Evolutionary conservation across 2,329 filamentous ascomycete genomes (phyloP).

Genomic region (Geoglossum cookeanum): DNA sequence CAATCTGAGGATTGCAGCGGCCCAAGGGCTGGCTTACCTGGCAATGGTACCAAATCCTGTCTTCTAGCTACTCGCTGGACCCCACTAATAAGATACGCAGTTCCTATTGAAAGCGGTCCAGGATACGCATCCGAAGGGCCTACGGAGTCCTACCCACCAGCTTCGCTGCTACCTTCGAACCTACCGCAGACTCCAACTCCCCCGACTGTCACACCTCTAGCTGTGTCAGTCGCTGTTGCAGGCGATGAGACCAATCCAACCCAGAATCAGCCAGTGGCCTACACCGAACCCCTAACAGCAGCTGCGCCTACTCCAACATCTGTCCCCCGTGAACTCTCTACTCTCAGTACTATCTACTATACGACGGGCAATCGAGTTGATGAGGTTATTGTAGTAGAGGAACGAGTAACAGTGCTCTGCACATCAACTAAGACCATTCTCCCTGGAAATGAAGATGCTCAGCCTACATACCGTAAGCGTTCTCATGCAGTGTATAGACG

Average conservation of each 20-base stretch:
- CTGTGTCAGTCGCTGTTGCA: background rate
- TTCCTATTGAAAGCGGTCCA: background rate
- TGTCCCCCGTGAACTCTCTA: conserved; percentile 9
- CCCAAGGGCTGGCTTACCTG: conserved; percentile 42
- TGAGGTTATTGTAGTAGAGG: conserved; percentile 38
- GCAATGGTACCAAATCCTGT: conserved; percentile 24
- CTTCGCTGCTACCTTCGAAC: background rate
- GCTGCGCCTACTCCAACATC: conserved; percentile 5
- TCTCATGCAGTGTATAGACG: background rate
- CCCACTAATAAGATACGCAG: background rate
- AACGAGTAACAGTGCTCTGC: conserved; percentile 32
- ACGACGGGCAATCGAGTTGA: conserved; percentile 32
- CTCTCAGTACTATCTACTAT: conserved; percentile 33
- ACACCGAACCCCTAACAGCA: too few species aligned
- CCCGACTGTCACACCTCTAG: background rate
- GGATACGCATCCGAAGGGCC: background rate
- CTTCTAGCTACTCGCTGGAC: background rate
- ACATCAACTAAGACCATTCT: conserved; percentile 24
- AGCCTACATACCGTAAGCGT: background rate
- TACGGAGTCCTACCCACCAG: background rate
- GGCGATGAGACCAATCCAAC: background rate
- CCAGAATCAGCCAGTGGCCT: background rate
- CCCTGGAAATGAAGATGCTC: conserved; percentile 9
- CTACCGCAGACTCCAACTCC: background rate
- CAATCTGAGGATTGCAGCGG: conserved; percentile 39